Conservation (phyloP, 2,329 filamentous ascomycete genomes). For the Xylaria multiplex region DNA sequence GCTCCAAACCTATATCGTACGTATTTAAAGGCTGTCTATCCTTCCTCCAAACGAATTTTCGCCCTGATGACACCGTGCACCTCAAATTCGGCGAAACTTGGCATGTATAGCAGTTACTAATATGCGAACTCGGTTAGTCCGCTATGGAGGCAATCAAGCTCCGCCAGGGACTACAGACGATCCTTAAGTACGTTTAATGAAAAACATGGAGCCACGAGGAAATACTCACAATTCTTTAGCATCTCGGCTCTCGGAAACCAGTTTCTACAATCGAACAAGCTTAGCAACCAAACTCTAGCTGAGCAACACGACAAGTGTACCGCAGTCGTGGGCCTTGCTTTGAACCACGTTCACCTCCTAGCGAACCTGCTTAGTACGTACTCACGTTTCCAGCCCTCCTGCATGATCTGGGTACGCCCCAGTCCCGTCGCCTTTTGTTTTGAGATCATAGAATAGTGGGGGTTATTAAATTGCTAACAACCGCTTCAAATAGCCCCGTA, state of each 20-base stretch:
- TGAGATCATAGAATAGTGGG: neutral
- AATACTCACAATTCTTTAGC: neutral
- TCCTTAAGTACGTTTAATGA: slow-evolving; percentile 81
- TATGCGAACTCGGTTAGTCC: neutral
- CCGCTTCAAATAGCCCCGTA: slow-evolving; percentile 18
- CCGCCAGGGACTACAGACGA: slow-evolving; percentile 64
- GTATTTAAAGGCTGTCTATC: neutral
- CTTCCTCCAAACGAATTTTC: too few relatives aligned
- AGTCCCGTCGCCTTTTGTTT: too few relatives aligned
- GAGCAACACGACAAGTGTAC: slow-evolving; percentile 65
- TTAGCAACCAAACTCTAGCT: slow-evolving; percentile 65
- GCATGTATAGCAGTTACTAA: neutral
- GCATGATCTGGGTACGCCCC: too few relatives aligned
- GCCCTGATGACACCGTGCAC: too few relatives aligned
- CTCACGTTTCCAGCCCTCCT: neutral
- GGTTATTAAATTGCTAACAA: neutral
- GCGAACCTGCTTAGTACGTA: slow-evolving; percentile 69
- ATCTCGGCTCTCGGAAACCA: slow-evolving; percentile 56
- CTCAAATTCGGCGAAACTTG: too few relatives aligned
- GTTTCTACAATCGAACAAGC: slow-evolving; percentile 62
- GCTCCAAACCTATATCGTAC: slow-evolving; percentile 68
- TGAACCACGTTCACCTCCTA: slow-evolving; percentile 85
- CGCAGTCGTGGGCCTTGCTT: slow-evolving; percentile 76
- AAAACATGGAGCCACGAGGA: neutral
- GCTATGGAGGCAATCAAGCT: slow-evolving; percentile 75